Base-by-base conservation (phyloP, 2,329 filamentous ascomycete genomes). In the Ophiostoma montium region DNA sequence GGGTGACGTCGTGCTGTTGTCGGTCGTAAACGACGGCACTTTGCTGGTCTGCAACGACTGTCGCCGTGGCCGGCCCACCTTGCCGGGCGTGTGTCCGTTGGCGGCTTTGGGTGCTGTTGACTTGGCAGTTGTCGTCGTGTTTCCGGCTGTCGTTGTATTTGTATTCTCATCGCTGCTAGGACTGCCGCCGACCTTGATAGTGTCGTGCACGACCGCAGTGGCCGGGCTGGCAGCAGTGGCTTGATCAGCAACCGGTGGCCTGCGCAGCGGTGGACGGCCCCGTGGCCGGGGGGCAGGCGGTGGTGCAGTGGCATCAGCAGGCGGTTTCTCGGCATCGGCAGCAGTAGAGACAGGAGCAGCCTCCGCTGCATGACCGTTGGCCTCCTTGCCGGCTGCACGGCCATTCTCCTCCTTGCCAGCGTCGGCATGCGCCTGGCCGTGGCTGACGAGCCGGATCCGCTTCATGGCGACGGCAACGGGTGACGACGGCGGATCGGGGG, bases 131-230 rank as follows among this genome's bases (percentile, higher is more conserved):
- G 23, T n/a, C n/a, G n/a, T n/a, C 3, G 36, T 16, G 36, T 11
- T 41, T 12, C 27, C n/a, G n/a, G n/a, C n/a, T n/a, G 23, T 27
- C 8, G 23, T 4, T 27, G 23, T 8, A 5, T 27, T 52, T 45
- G 36, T 51, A 8, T 51, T 48, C 53, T 16, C 30, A 9, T 60
- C 62, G 31, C 61, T 55, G 46, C 52, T 54, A 18, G 63, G 63
- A 31, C 64, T 63, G 36, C 70, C 69, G 43, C 72, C 71, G 45
- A 77, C 74, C 56, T 77, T 70, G 52, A 78, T 78, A 13, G 73
- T 76, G 57, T 78, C 74, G 57, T 74, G 69, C 31, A 77, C 71
- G 27, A 76, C 70, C 39, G 75, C 69, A 27, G 70, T 70, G 42
- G 30, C 16, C 1, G 45, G 6, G 35, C 9, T 13, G n/a, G 38